These are phyloP conservation scores for Abelmoschus esculentus DNA, from an alignment of 345 rosid genomes.

Conservation along the genomic window DNA sequence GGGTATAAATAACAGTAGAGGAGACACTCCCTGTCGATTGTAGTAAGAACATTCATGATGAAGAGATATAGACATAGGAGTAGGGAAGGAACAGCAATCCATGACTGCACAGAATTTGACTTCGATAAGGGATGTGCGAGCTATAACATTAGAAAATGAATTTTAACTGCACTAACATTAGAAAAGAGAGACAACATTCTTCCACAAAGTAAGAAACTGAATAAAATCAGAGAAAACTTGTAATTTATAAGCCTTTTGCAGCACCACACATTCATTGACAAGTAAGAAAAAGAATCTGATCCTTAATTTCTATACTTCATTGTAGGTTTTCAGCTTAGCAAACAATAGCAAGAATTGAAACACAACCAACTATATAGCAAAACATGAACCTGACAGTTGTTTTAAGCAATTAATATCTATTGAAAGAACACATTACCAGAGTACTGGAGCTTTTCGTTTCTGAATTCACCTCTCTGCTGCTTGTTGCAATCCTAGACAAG, in stretches of 20 bases:
- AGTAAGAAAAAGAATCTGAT: not conserved
- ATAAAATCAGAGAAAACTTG: not conserved
- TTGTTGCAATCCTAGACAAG: conserved; percentile 12
- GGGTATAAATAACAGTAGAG: not conserved
- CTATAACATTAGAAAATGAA: not conserved
- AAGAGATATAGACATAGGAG: not conserved
- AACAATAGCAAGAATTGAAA: not conserved
- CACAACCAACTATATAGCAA: not conserved
- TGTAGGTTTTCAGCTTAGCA: not conserved
- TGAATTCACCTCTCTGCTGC: conserved; percentile 14
- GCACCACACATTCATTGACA: not conserved
- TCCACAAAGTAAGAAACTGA: not conserved
- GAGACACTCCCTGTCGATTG: not conserved
- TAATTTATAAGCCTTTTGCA: not conserved
- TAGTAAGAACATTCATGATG: not conserved
- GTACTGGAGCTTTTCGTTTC: conserved; percentile 27
- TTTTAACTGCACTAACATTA: no score
- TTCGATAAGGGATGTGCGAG: no score
- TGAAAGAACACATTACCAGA: conserved; percentile 23
- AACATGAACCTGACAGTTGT: not conserved
- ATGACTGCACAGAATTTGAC: not conserved
- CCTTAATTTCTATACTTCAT: not conserved
- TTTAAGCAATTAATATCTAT: not conserved
- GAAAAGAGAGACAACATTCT: no score
- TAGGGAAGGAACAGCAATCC: not conserved